These are phyloP conservation scores for Chaetomium strumarium DNA, from an alignment of 2,329 filamentous ascomycete genomes.

Conservation along the genomic window DNA sequence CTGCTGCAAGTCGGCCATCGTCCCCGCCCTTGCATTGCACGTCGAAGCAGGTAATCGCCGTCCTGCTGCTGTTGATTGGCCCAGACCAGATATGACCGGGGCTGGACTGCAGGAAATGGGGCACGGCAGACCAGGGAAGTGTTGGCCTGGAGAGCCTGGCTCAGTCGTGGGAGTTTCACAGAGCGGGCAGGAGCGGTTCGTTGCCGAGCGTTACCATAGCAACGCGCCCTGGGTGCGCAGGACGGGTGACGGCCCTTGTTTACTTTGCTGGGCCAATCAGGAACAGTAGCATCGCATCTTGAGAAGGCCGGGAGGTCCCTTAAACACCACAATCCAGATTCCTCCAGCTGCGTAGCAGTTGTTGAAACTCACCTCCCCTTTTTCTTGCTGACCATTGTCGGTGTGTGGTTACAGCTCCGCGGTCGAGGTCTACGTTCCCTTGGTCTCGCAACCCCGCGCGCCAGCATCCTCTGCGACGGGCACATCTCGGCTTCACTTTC, in stretches of 20 bases:
- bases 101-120: slow-evolving; percentile 3
- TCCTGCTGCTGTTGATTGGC: slow-evolving; percentile 12
- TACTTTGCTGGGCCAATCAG: slow-evolving; percentile 20
- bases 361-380: slow-evolving; percentile 9
- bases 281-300: background rate
- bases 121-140: slow-evolving; percentile 6
- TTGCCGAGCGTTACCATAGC: slow-evolving; percentile 15
- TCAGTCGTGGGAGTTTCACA: slow-evolving; percentile 9
- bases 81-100: background rate
- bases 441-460: background rate
- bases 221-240: slow-evolving; percentile 10
- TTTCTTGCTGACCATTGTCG: slow-evolving; percentile 7
- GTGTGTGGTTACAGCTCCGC: slow-evolving; percentile 4
- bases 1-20: slow-evolving; percentile 7
- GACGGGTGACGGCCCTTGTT: slow-evolving; percentile 18
- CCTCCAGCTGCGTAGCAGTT: background rate
- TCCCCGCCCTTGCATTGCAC: background rate
- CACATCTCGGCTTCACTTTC: background rate
- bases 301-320: slow-evolving; percentile 10
- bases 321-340: slow-evolving; percentile 19
- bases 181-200: background rate
- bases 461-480: background rate
- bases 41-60: slow-evolving; percentile 4
- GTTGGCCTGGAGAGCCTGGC: background rate
- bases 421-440: slow-evolving; percentile 7